These are phyloP conservation scores for Paecilomyces sp. DNA, from an alignment of 2,329 filamentous ascomycete species.

Conservation along the genomic window DNA sequence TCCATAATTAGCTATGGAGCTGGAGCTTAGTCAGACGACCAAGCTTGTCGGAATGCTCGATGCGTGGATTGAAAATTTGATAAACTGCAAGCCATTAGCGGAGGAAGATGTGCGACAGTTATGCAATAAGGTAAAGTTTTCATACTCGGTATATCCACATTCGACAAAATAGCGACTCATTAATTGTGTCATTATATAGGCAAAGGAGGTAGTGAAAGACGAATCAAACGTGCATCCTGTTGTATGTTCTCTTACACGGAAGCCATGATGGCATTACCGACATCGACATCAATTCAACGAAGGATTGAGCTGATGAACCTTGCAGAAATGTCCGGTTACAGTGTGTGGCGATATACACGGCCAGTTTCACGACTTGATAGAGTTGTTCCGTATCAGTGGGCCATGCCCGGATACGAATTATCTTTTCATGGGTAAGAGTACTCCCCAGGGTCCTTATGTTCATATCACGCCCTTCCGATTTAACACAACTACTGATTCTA, in stretches of 20 bases:
- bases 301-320: slow-evolving; percentile 6
- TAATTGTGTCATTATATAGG: slow-evolving; percentile 42
- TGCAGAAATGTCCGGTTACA: slow-evolving; percentile 84
- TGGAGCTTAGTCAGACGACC: background rate
- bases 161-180: background rate
- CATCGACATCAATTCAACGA: slow-evolving; percentile 6
- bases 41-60: slow-evolving; percentile 56
- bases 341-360: slow-evolving; percentile 95
- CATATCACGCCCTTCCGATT: slow-evolving; percentile 10
- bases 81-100: slow-evolving; percentile 88
- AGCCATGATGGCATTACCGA: slow-evolving; percentile 1
- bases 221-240: slow-evolving; percentile 96
- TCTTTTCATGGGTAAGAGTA: slow-evolving; percentile 76
- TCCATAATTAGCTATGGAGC: background rate
- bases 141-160: background rate
- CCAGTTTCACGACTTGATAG: slow-evolving; percentile 94
- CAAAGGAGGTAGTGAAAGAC: slow-evolving; percentile 82
- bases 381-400: slow-evolving; percentile 91
- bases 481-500: slow-evolving; percentile 26
- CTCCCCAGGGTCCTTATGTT: background rate
- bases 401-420: slow-evolving; percentile 95
- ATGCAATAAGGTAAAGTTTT: slow-evolving; percentile 71
- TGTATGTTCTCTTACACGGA: slow-evolving; percentile 46
- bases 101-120: slow-evolving; percentile 85
- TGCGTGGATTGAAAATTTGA: slow-evolving; percentile 90